Conservation (phyloP, 371 early-diverging fungal genomes). For the Blakeslea trispora region DNA sequence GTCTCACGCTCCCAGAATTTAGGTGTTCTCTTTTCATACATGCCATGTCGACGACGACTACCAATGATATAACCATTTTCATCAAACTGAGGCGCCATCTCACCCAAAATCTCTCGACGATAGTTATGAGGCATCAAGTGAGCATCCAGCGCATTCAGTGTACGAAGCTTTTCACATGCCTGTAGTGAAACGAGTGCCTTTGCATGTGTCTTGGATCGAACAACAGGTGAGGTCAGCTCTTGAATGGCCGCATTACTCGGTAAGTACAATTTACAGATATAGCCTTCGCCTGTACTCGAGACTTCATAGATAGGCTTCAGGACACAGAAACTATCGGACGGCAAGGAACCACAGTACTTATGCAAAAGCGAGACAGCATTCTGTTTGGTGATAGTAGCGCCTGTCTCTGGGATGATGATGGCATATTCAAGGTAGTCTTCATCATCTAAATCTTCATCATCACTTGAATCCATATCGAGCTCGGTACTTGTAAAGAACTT, state of each 20-base stretch:
- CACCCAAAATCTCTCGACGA: slow-evolving; percentile 41
- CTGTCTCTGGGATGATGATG: slow-evolving; percentile 57
- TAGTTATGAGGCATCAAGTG: slow-evolving; percentile 62
- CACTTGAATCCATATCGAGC: slow-evolving; percentile 27
- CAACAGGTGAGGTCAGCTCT: slow-evolving; percentile 53
- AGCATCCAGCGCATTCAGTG: slow-evolving; percentile 71
- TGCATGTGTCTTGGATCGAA: slow-evolving; percentile 64
- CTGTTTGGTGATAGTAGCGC: slow-evolving; percentile 65
- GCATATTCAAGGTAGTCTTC: slow-evolving; percentile 33
- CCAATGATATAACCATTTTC: slow-evolving; percentile 53
- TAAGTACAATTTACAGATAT: slow-evolving; percentile 55
- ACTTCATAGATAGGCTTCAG: slow-evolving; percentile 53
- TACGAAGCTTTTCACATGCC: slow-evolving; percentile 67
- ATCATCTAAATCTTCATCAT: slow-evolving; percentile 32
- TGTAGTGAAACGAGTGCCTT: slow-evolving; percentile 75
- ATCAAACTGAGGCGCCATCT: slow-evolving; percentile 41
- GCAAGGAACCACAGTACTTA: slow-evolving; percentile 66
- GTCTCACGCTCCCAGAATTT: slow-evolving; percentile 39
- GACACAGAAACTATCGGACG: slow-evolving; percentile 58
- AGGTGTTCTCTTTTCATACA: slow-evolving; percentile 46
- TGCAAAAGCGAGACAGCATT: slow-evolving; percentile 63
- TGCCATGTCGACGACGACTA: slow-evolving; percentile 42
- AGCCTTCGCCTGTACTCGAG: slow-evolving; percentile 28
- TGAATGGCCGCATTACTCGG: slow-evolving; percentile 72
- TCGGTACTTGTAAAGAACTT: slow-evolving; percentile 14